Percentiles rank a stretch among this genome's conserved stretches.
These are phyloP conservation scores for Perkinsus olseni DNA, from an alignment of 169 alveolate species.

Conservation along the genomic window DNA sequence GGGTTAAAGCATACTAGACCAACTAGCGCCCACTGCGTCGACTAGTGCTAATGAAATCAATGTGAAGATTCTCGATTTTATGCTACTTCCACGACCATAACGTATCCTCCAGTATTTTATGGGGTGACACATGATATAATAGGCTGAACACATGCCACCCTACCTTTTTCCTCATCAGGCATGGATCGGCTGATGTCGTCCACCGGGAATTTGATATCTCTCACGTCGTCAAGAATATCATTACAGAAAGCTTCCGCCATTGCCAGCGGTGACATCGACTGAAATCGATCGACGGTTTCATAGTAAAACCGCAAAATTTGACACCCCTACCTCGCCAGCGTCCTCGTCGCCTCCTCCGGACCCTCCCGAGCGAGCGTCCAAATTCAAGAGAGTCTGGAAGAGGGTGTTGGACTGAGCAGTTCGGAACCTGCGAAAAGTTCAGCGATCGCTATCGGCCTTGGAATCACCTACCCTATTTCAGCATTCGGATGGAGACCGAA, in stretches of 20 bases:
- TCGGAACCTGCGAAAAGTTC: slow-evolving; percentile 33
- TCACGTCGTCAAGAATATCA: slow-evolving; percentile 65
- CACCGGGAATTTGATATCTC: slow-evolving; percentile 63
- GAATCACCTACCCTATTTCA: slow-evolving; percentile 55
- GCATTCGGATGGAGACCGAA: slow-evolving; percentile 92
- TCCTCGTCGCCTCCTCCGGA: slow-evolving; percentile 61
- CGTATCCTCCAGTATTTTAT: too few species aligned
- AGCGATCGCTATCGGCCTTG: neutral
- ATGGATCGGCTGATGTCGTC: slow-evolving; percentile 70
- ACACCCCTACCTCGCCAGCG: slow-evolving; percentile 38
- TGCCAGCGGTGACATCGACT: slow-evolving; percentile 37
- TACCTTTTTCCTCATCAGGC: slow-evolving; percentile 71
- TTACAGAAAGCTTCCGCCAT: slow-evolving; percentile 63
- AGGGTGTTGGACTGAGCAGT: slow-evolving; percentile 54
- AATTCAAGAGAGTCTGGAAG: slow-evolving; percentile 59
- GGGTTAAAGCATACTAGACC: too few species aligned
- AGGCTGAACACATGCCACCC: neutral
- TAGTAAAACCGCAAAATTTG: neutral
- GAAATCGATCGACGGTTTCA: neutral
- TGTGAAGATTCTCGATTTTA: too few species aligned
- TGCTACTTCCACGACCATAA: too few species aligned
- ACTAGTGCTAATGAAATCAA: too few species aligned
- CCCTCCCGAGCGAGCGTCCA: slow-evolving; percentile 61
- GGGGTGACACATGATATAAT: neutral
- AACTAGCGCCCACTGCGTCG: too few species aligned